Evolutionary conservation across 305 asterid species (phyloP).

Genomic region (Ajuga reptans): DNA sequence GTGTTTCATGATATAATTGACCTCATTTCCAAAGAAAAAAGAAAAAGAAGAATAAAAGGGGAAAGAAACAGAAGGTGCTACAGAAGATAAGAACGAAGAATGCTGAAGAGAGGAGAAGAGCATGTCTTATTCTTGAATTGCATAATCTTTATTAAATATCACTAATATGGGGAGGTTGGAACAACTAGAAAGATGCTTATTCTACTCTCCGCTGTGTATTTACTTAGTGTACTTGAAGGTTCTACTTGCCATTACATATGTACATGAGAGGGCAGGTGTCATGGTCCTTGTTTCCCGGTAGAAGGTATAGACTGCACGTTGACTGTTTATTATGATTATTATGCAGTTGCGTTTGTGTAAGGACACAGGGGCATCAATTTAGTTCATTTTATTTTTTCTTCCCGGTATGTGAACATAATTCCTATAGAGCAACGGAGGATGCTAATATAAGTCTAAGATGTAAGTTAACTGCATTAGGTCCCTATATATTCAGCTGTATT

Average conservation of each 20-base stretch:
- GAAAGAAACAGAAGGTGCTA: background rate
- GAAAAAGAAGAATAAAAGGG: too few relatives aligned
- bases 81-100: conserved; percentile 14
- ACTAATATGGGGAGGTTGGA: conserved; percentile 15
- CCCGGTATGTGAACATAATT: background rate
- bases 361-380: background rate
- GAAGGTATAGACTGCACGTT: conserved; percentile 16
- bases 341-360: background rate
- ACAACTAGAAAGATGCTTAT: background rate
- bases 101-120: conserved; percentile 13
- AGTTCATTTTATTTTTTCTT: background rate
- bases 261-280: conserved; percentile 15
- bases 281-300: conserved; percentile 16
- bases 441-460: background rate
- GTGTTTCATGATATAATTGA: background rate
- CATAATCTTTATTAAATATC: background rate
- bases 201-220: background rate
- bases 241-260: conserved; percentile 9
- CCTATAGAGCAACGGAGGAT: background rate
- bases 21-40: background rate
- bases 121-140: conserved; percentile 1
- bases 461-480: background rate
- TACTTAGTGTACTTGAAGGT: conserved; percentile 12
- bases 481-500: background rate
- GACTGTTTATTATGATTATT: background rate